phyloP scores from a whole-genome alignment of 2,329 filamentous ascomycete species.

The Exserohilum turcica region DNA sequence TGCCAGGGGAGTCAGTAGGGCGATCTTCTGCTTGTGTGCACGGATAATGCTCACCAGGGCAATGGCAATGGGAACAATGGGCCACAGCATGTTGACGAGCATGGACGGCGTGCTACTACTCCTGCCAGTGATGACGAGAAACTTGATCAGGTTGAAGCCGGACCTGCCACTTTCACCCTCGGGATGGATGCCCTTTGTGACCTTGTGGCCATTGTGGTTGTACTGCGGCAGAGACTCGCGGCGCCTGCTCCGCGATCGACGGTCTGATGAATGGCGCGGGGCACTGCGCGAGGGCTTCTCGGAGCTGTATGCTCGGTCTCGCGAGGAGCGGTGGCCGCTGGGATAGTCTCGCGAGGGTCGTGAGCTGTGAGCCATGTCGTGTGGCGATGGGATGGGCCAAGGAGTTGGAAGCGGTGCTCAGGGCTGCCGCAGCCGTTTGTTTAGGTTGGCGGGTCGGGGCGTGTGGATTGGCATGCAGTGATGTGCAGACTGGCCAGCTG shows the following conservation, averaged over 20 bases:
- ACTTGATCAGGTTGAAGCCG: conserved; percentile 68
- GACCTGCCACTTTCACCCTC: conserved; percentile 71
- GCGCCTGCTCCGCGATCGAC: conserved; percentile 9
- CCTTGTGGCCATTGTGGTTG: conserved; percentile 53
- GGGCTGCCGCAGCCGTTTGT: conserved; percentile 3
- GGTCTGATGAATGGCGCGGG: conserved; percentile 17
- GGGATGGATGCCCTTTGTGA: conserved; percentile 51
- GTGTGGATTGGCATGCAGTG: conserved; percentile 15
- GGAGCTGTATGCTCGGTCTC: conserved; percentile 28
- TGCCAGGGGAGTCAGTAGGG: conserved; percentile 22
- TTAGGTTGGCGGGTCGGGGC: conserved; percentile 19
- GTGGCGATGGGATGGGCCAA: not conserved
- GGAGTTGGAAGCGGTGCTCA: not conserved
- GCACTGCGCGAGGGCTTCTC: conserved; percentile 30
- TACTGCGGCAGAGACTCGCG: conserved; percentile 39
- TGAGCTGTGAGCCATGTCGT: conserved; percentile 25
- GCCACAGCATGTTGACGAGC: conserved; percentile 74
- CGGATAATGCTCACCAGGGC: conserved; percentile 56
- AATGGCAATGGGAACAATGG: conserved; percentile 73
- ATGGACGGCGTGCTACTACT: conserved; percentile 69
- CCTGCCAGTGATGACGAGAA: conserved; percentile 66
- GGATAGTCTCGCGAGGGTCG: conserved; percentile 24
- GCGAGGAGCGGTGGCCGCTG: conserved; percentile 20
- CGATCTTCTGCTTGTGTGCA: not conserved
- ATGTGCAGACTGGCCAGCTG: conserved; percentile 9